Evolutionary conservation across 352 stramenopile genomes (phyloP).

Genomic region (Globisporangium acanthophoron): DNA sequence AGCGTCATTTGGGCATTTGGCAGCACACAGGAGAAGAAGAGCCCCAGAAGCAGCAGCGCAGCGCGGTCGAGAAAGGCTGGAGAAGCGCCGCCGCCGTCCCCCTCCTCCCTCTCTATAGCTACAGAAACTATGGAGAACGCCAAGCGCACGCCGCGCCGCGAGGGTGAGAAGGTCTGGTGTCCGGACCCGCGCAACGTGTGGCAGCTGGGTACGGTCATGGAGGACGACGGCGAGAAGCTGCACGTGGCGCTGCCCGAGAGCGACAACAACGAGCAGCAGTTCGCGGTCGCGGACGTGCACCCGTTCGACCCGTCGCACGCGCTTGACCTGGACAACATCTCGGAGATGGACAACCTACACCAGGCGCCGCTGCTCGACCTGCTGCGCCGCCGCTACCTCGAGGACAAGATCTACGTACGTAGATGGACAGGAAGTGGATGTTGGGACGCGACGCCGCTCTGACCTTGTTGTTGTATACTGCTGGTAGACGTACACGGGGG

Average conservation of each 20-base stretch:
- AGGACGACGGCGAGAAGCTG: conserved; percentile 82
- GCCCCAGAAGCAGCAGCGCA: background rate
- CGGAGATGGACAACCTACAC: conserved; percentile 93
- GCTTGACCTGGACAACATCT: conserved; percentile 86
- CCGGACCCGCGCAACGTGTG: conserved; percentile 83
- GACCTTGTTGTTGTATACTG: background rate
- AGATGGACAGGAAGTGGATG: background rate
- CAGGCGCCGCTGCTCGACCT: conserved; percentile 89
- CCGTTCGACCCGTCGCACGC: conserved; percentile 89
- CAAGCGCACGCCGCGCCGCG: conserved; percentile 54
- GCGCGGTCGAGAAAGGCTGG: too few relatives aligned
- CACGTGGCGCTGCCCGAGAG: conserved; percentile 77
- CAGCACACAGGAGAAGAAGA: background rate
- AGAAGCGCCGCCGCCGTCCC: too few relatives aligned
- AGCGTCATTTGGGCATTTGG: too few relatives aligned
- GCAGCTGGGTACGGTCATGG: conserved; percentile 80
- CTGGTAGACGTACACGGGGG: conserved; percentile 87
- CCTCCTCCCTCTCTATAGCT: background rate
- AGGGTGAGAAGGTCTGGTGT: conserved; percentile 87
- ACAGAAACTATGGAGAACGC: conserved; percentile 15
- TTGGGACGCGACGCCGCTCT: background rate
- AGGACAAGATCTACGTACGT: conserved; percentile 90
- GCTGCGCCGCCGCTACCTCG: conserved; percentile 80
- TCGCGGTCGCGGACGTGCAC: conserved; percentile 78
- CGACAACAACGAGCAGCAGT: conserved; percentile 74